phyloP scores from a whole-genome alignment of 441 rosid genomes.

The Euphorbia corollata region DNA sequence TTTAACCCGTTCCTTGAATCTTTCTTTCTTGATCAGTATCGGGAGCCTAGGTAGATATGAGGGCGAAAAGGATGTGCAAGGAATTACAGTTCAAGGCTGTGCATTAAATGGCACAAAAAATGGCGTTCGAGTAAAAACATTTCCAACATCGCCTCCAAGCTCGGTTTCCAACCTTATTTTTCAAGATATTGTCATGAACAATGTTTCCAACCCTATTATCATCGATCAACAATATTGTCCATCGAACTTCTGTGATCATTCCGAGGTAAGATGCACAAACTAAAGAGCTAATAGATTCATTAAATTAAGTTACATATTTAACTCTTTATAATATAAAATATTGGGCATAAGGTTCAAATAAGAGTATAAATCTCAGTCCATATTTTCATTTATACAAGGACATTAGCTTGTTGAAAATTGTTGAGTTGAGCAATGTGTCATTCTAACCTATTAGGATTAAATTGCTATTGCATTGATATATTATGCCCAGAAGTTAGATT shows the following conservation, averaged over 20 bases:
- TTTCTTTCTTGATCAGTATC: constrained; percentile 22
- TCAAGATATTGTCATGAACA: constrained; percentile 36
- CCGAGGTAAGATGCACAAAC: constrained; percentile 22
- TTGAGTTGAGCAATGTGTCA: too few species aligned
- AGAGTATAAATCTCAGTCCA: too few species aligned
- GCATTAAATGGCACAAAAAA: constrained; percentile 39
- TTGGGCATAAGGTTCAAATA: too few species aligned
- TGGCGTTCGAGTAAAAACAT: constrained; percentile 47
- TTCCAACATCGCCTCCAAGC: constrained; percentile 36
- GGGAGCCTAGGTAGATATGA: constrained; percentile 42
- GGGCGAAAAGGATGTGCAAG: constrained; percentile 22
- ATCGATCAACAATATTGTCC: constrained; percentile 54
- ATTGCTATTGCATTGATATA: background rate
- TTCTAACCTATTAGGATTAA: background rate
- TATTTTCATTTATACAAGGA: too few species aligned
- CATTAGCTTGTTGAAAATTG: too few species aligned
- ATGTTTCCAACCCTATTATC: constrained; percentile 52
- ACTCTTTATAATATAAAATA: too few species aligned
- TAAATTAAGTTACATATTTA: too few species aligned
- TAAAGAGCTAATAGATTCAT: background rate
- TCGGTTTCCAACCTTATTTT: constrained; percentile 35
- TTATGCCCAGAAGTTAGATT: too few species aligned
- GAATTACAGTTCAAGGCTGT: constrained; percentile 36
- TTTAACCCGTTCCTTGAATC: background rate
- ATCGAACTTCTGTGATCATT: constrained; percentile 23